A percentile compares a stretch with the other conserved stretches of the same genome.
These are phyloP conservation scores for Senna tora DNA, from an alignment of 306 rosid genomes.

Conservation along the genomic window DNA sequence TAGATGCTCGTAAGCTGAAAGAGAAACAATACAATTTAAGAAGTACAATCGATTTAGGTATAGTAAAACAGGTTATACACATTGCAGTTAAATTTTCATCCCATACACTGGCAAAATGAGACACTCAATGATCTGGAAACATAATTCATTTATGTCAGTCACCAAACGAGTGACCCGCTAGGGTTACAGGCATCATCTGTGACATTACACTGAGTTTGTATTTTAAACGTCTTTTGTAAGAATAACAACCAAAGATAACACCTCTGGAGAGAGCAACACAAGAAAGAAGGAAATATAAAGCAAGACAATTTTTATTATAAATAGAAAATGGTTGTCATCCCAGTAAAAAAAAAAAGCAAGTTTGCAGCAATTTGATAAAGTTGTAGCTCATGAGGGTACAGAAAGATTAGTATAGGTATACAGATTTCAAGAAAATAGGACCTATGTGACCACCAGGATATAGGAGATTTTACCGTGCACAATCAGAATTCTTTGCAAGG, in stretches of 20 bases:
- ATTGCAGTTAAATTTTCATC: conserved; percentile 5
- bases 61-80: conserved; percentile 10
- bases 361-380: neutral
- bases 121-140: neutral
- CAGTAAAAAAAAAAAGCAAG: neutral
- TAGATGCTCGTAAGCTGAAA: conserved; percentile 84
- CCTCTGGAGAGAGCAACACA: neutral
- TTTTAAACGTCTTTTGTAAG: neutral
- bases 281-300: neutral
- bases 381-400: conserved; percentile 3
- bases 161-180: neutral
- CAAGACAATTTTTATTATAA: neutral
- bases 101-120: neutral
- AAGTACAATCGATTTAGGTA: conserved; percentile 22
- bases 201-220: neutral
- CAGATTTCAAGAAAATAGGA: conserved; percentile 24
- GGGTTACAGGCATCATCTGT: neutral
- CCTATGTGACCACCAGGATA: conserved; percentile 3
- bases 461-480: conserved; percentile 61
- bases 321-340: neutral
- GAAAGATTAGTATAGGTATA: conserved; percentile 10
- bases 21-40: conserved; percentile 22
- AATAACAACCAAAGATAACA: neutral
- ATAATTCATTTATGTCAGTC: neutral
- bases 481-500: conserved; percentile 80